Evolutionary conservation across 1,284 basidiomycete genomes (phyloP), one percentile per base, ranked within the genome.

Genomic region (Wallemia hederae): DNA sequence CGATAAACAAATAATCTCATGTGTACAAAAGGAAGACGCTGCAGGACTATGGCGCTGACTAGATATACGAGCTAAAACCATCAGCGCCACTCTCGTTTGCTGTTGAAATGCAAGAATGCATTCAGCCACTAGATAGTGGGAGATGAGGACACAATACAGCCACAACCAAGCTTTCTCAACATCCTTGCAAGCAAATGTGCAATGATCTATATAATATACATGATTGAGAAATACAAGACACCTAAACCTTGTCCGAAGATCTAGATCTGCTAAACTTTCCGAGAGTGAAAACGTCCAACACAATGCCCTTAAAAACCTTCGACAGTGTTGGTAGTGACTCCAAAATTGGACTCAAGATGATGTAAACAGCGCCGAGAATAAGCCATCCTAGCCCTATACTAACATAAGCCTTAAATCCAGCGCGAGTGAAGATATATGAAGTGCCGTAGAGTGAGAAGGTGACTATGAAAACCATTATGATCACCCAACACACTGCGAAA

Each of bases 401-500:
- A 49, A 82, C 68, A 67, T 75, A 64, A 78, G 77, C 82, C 0
- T 80, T 78, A 64, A 88, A 76, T 0, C 85, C 85, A 2, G 70
- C 66, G 49, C 78, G 72, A 14, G 78, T 76, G 65, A 79, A 89
- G 31, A 90, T 75, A 28, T 83, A 80, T 55, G 77, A 76, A 0
- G 83, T 79, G 68, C 83, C 84, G 75, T 88, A 89, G 19, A 90
- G 75, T 1, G 87, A 85, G 1, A 91, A 71, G 0, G 87, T 88
- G 60, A 91, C 79, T 61, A 83, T 62, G 66, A 86, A 73, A 64
- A 83, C 74, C 66, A 83, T 72, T 1, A 84, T 66, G 27, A 83
- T 60, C 55, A 80, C 25, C 25, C 56, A 58, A 24, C 2, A 33
- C 60, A 33, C 24, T 5, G 17, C n/a, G 55, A 2, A 61, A 17